Evolutionary conservation across 2,329 filamentous ascomycete genomes (phyloP), one percentile per base, ranked within the genome.

Genomic region (Fusarium sp.): DNA sequence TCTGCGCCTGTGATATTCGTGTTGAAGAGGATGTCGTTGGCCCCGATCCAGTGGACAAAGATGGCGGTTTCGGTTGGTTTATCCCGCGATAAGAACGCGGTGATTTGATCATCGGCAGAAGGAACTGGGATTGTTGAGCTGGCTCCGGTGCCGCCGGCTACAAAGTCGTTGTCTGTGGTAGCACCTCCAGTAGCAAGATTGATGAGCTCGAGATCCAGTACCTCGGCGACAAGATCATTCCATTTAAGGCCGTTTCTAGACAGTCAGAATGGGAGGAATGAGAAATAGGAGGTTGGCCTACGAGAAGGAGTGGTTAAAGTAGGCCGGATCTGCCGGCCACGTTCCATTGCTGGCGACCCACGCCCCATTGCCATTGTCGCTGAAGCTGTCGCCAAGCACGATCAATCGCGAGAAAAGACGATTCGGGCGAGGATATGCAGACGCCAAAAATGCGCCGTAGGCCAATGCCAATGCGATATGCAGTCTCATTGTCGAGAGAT

Each of bases 381-480:
- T 74, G 54, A 74, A 74, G 52, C 72, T 74, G 10, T 74, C 72
- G 6, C 72, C 72, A n/a, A 74, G 73, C 10, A 74, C 72, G 18
- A 74, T 56, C n/a, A 74, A 57, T 0, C 72, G 69, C 0, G 65
- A 62, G 0, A 59, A 64, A 4, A 33, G 50, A 3, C 45, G n/a
- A 0, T 41, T 20, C 4, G 33, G 18, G 6, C 54, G 5, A 14
- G 71, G 71, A 2, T 45, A 18, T 1, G 71, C 67, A 11, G 41
- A 29, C 2, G 41, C 48, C 4, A 62, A 5, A 64, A 58, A 39
- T 5, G 35, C n/a, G 27, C 39, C 39, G 6, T 20, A 73, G 0
- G 67, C 14, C 18, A 52, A 20, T 14, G 6, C 27, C 27, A 52
- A 52, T 31, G 10, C 6, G 27, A 54, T 54, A 10, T 6, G 3